Evolutionary conservation across 129 eudicot species (phyloP), one percentile per base, ranked within the genome.

Genomic region (Arctium minus): DNA sequence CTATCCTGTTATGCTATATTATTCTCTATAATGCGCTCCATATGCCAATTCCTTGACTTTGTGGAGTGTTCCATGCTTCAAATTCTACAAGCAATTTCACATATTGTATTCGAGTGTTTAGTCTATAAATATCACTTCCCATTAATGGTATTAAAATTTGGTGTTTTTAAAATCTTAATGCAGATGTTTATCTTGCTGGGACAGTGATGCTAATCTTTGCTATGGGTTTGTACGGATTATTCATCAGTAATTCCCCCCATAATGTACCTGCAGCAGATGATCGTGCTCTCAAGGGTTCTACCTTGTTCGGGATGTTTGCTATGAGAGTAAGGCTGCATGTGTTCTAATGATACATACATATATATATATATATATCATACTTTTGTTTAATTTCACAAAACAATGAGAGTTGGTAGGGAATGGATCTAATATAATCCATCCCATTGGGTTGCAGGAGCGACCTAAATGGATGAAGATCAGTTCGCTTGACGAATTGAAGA

Each of bases 171-270:
- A 74, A 50, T 76, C 22, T 36, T 73, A 4, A 18, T 88, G 82
- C 98, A 96, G 99, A 96, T 93, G 98, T 96, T 36, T 96, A 96
- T 82, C 99, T 96, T 68, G 99, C 98, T 70, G 99, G 98, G 67
- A 96, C 98, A 9, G 99, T 96, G 11, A 93, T 96, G 99, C 85
- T 96, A 36, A 93, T 96, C 74, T 96, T 96, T 83, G 99, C 92
- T 0, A 91, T 96, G 98, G 99, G 99, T 8, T 86, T 96, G 84
- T 96, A 96, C n/a, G 99, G 97, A 75, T 85, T 96, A 38, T 96
- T 96, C 77, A 93, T 96, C 75, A 88, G 92, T 80, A 96, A 96
- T 72, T 86, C 89, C 11, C 82, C 97, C 67, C 78, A 84, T 72
- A 86, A 84, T 86, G 73, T 87, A 15, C 83, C 88, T 36, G 91